A percentile compares a stretch with the other conserved stretches of the same genome.
These are phyloP conservation scores for Pontederia paniculata DNA, from an alignment of 176 grass and related monocot genomes.

Conservation along the genomic window DNA sequence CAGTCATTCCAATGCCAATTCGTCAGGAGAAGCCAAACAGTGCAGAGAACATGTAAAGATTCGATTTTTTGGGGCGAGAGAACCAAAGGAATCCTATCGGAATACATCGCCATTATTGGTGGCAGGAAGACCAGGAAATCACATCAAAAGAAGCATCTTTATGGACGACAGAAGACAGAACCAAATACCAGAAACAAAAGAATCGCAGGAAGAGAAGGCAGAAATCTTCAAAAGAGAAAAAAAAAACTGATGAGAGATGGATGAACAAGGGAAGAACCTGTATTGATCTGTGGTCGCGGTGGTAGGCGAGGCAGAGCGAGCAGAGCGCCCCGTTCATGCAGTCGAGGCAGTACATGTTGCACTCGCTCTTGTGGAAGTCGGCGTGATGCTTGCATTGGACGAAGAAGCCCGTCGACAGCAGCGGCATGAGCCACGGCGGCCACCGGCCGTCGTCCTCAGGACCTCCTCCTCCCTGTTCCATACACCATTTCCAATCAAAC, in stretches of 20 bases:
- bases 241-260: too few species aligned
- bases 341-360: slow-evolving; percentile 98
- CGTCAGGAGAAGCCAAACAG: too few species aligned
- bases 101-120: too few species aligned
- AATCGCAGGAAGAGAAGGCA: too few species aligned
- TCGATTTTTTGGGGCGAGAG: not conserved
- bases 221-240: too few species aligned
- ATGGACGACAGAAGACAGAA: too few species aligned
- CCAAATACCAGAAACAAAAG: too few species aligned
- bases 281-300: slow-evolving; percentile 67
- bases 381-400: slow-evolving; percentile 74
- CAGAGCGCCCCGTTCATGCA: slow-evolving; percentile 81
- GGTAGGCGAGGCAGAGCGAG: slow-evolving; percentile 66
- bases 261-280: slow-evolving; percentile 60
- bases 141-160: not conserved
- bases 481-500: not conserved
- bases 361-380: slow-evolving; percentile 72
- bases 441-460: slow-evolving; percentile 41
- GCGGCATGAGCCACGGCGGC: slow-evolving; percentile 84
- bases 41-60: not conserved
- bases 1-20: not conserved
- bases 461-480: slow-evolving; percentile 23
- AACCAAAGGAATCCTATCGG: not conserved
- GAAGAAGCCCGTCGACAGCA: slow-evolving; percentile 84
- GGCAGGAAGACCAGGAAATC: too few species aligned